Evolutionary conservation across 768 basidiomycete genomes (phyloP), one percentile per base, ranked within the genome.

Genomic region (Coprinopsis strossmayeri): DNA sequence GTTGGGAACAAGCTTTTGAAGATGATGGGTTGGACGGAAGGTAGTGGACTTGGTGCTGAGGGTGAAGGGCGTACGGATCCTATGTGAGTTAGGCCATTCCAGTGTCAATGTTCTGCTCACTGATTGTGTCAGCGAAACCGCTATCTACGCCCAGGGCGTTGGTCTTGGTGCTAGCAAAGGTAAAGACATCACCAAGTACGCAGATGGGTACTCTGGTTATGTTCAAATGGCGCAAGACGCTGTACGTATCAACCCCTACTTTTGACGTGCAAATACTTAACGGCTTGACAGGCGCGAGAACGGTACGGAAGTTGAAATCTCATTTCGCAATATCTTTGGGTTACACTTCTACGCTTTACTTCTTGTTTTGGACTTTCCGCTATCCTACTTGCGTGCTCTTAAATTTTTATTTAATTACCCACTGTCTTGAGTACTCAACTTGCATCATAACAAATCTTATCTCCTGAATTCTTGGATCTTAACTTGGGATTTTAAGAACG

Each of bases 1-100:
- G 78, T 91, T 10, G 96, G 96, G 4, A 94, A 94, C 61, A 93
- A 91, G 60, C 63, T 99, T 49, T 64, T 98, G 53, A 91, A 91
- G 64, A 94, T 95, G 81, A 97, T 98, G 94, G 96, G 95, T 0
- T 98, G 94, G 94, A 88, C 77, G 53, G 87, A 87, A 58, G 94
- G 94, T 4, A 82, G 78, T 13, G 94, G 95, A 1, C 67, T 98
- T 34, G 95, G 95, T 0, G 76, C 80, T 5, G 75, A 76, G 40
- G 87, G 87, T 3, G 87, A 90, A 45, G 94, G 94, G 37, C 68
- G 92, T 49, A 82, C 91, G 10, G 91, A 94, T 48, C 93, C 94
- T 11, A 82, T 97, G 82, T 87, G 64, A 42, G 85, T 73, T 1
- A 41, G 42, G 32, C 23, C 37, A n/a, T n/a, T n/a, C n/a, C n/a